Conservation (phyloP, 2,329 filamentous ascomycete species). For the Microdochium paspali region DNA sequence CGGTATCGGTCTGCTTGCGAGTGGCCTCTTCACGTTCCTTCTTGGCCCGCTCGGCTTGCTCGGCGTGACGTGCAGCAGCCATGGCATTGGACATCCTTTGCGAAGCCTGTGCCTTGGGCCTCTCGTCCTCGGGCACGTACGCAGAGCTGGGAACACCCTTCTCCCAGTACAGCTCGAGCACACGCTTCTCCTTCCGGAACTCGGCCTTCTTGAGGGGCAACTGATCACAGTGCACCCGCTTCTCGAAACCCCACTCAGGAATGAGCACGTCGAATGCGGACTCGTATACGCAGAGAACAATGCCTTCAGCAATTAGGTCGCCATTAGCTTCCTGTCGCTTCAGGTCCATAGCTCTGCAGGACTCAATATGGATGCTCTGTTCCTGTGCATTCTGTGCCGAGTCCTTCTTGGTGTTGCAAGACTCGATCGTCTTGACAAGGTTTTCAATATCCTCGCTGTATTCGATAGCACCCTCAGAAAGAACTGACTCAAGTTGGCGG, state of each 20-base stretch:
- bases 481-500: constrained; percentile 79
- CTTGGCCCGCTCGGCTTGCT: constrained; percentile 69
- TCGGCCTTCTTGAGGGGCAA: constrained; percentile 98
- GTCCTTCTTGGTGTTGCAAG: constrained; percentile 98
- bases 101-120: constrained; percentile 71
- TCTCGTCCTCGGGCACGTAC: constrained; percentile 93
- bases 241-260: constrained; percentile 97
- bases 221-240: constrained; percentile 98
- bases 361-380: constrained; percentile 97
- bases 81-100: constrained; percentile 66
- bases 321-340: constrained; percentile 77
- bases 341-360: constrained; percentile 92
- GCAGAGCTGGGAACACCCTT: constrained; percentile 95
- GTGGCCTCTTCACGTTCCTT: constrained; percentile 87
- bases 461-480: constrained; percentile 74
- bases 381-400: constrained; percentile 96
- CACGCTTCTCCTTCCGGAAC: constrained; percentile 89
- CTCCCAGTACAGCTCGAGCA: constrained; percentile 98
- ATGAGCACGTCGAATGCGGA: constrained; percentile 98
- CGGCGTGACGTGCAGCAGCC: constrained; percentile 69
- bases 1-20: constrained; percentile 88
- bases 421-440: constrained; percentile 84
- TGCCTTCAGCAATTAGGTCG: constrained; percentile 89
- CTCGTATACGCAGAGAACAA: constrained; percentile 95
- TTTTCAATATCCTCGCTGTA: constrained; percentile 84